A percentile compares a stretch with the other conserved stretches of the same genome.
phyloP scores from a whole-genome alignment of 2,329 filamentous ascomycete genomes.

The Colletotrichum siamense region DNA sequence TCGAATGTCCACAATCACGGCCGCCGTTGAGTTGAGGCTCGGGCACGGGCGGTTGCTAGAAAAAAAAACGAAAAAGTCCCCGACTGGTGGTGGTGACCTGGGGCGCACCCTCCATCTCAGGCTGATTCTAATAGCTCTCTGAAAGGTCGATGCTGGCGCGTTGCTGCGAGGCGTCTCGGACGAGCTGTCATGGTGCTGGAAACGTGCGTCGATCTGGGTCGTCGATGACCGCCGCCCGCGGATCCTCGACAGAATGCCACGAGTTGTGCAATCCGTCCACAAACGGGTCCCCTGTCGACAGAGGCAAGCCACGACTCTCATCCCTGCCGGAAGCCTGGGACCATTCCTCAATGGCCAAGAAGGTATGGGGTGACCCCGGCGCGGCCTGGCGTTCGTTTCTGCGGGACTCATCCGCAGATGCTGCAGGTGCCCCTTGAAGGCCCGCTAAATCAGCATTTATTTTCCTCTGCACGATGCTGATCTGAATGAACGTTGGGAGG shows the following conservation, averaged over 20 bases:
- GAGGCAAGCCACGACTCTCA: background rate
- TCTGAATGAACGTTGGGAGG: slow-evolving; percentile 1
- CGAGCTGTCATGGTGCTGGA: background rate
- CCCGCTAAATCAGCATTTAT: background rate
- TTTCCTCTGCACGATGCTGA: slow-evolving; percentile 1
- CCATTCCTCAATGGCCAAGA: background rate
- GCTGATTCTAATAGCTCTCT: background rate
- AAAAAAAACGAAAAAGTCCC: background rate
- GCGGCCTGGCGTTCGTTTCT: background rate
- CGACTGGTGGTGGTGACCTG: background rate
- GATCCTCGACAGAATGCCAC: slow-evolving; percentile 5
- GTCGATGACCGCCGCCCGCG: background rate
- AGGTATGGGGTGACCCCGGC: background rate
- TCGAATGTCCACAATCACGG: background rate
- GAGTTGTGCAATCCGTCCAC: slow-evolving; percentile 14
- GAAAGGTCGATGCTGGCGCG: background rate
- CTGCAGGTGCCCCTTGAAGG: background rate
- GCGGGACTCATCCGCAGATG: background rate
- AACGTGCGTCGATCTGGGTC: slow-evolving; percentile 2
- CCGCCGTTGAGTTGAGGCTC: slow-evolving; percentile 6
- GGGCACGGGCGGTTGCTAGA: background rate
- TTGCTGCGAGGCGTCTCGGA: background rate
- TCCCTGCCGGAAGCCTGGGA: background rate
- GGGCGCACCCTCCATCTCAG: background rate
- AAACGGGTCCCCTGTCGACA: background rate